phyloP scores from a whole-genome alignment of 768 basidiomycete species.

The Pisolithus orientalis region DNA sequence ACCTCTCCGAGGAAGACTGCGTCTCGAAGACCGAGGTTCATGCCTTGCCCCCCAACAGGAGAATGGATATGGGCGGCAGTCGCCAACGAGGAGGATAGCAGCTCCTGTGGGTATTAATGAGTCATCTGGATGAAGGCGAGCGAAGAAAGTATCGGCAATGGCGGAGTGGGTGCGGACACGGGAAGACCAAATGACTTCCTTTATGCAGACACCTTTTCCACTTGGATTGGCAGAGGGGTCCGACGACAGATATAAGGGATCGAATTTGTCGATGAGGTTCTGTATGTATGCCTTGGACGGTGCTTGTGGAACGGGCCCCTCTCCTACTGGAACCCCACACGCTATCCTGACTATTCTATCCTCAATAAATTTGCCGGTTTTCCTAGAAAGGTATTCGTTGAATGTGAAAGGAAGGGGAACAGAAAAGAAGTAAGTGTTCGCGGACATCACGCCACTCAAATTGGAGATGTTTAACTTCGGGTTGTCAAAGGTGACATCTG shows the following conservation, averaged over 20 bases:
- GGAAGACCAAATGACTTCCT: conserved; percentile 38
- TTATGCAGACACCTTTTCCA: conserved; percentile 25
- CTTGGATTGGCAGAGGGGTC: conserved; percentile 29
- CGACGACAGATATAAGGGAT: conserved; percentile 29
- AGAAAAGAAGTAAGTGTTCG: conserved; percentile 29
- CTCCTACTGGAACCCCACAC: conserved; percentile 29
- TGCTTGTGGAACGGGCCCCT: conserved; percentile 30
- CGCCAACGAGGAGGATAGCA: conserved; percentile 30
- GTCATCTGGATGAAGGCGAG: conserved; percentile 19
- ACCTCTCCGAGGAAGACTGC: conserved; percentile 40
- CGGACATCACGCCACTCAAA: conserved; percentile 20
- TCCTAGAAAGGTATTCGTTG: conserved; percentile 11
- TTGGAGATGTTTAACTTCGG: not conserved
- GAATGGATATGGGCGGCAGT: conserved; percentile 53
- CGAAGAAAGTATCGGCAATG: conserved; percentile 34
- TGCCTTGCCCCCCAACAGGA: conserved; percentile 50
- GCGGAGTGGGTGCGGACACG: conserved; percentile 41
- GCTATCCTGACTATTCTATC: conserved; percentile 34
- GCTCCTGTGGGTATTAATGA: conserved; percentile 8
- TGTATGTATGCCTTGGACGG: conserved; percentile 40
- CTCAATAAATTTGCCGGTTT: conserved; percentile 3
- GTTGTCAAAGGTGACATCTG: conserved; percentile 36
- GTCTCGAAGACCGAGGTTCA: conserved; percentile 56
- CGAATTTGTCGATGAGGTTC: conserved; percentile 33
- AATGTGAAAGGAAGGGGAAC: conserved; percentile 30